Evolutionary conservation across 108 stramenopile genomes (phyloP), one percentile per base, ranked within the genome.

Genomic region (Nitzschia sp.): DNA sequence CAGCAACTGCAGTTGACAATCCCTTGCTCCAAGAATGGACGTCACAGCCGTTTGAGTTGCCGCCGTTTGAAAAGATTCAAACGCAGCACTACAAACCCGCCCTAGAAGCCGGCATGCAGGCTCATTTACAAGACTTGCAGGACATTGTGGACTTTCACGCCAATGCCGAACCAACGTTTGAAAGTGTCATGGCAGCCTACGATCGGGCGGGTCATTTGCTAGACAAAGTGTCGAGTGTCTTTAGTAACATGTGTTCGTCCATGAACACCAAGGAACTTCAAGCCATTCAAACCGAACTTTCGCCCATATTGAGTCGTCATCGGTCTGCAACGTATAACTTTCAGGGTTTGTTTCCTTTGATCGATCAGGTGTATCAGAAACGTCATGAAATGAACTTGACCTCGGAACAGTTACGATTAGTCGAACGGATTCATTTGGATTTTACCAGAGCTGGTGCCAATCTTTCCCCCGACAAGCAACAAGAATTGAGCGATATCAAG

Each of bases 331-430:
- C 76, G 29, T 85, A 74, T 46, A 71, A 73, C n/a, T 32, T 92
- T n/a, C 87, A 85, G 1, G 91, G 91, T 31, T 64, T 92, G 62
- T 92, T 89, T 60, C 77, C 77, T 9, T 82, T 81, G 67, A 80
- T 92, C 32, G 58, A 82, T 17, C 13, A 25, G 8, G 72, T 85
- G 54, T 65, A 83, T 38, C 64, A 81, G 13, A 66, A 76, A 5
- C 76, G 68, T 19, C 71, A 76, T 15, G 76, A 76, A 2, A 23
- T 74, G 29, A 42, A 59, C 4, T 76, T 84, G 67, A 81, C 58
- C 8, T 23, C 30, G 0, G 87, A 92, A 55, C 82, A 88, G 61
- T 66, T 60, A 6, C 72, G 91, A 8, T 74, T 92, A 72, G 77
- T 80, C 1, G 91, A 92, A 80, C 74, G 91, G 30, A 75, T 92